A percentile compares a stretch with the other conserved stretches of the same genome.
Evolutionary conservation across 1,284 basidiomycete species (phyloP).

Genomic region (Rhodofomes roseus): DNA sequence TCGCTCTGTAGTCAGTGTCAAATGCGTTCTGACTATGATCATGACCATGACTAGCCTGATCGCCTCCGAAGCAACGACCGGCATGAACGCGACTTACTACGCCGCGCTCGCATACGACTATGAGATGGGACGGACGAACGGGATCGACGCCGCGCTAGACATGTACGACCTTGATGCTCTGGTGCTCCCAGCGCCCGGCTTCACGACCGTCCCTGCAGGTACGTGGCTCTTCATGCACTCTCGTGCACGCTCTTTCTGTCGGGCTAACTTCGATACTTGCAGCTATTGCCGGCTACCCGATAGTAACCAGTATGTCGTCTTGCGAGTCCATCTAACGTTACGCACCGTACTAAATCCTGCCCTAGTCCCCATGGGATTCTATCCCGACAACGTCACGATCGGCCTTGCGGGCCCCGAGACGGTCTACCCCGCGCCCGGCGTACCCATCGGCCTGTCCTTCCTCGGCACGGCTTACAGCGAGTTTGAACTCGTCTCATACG

Average conservation of each 20-base stretch:
- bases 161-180: constrained; percentile 53
- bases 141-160: constrained; percentile 56
- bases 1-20: neutral
- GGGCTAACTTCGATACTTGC: constrained; percentile 6
- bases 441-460: constrained; percentile 64
- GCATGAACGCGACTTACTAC: constrained; percentile 46
- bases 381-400: constrained; percentile 41
- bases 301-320: constrained; percentile 45
- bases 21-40: neutral
- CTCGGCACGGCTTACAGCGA: constrained; percentile 63
- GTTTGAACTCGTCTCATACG: constrained; percentile 53
- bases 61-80: constrained; percentile 42
- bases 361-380: constrained; percentile 60
- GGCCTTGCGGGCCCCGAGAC: constrained; percentile 30
- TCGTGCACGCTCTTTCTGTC: neutral
- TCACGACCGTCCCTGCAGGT: constrained; percentile 41
- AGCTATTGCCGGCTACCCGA: constrained; percentile 60
- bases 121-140: constrained; percentile 48
- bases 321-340: neutral
- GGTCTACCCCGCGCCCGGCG: constrained; percentile 52
- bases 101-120: constrained; percentile 45
- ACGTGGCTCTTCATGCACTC: constrained; percentile 4
- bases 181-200: constrained; percentile 50
- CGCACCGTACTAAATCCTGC: neutral
- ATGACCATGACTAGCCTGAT: constrained; percentile 36